Evolutionary conservation across 805 yeast genomes (phyloP), one percentile per base, ranked within the genome.

Genomic region (Wilhelminamyces savonicus): DNA sequence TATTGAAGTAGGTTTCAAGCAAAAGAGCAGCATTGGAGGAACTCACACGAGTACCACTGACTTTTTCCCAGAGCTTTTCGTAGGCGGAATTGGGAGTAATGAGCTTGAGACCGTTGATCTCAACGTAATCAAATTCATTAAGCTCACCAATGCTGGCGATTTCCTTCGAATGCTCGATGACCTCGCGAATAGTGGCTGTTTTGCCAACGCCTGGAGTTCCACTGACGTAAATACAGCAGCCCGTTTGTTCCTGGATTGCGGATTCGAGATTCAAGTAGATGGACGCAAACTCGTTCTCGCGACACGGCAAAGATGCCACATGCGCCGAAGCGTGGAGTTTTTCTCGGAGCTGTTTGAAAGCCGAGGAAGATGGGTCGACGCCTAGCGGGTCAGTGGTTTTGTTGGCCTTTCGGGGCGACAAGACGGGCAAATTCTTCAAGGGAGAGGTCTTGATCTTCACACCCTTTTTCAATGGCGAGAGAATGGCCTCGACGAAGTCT

Each of bases 191-290:
- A 0, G 97, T 90, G 3, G 94, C 92, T 0, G 98, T 90, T 50
- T 92, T 92, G 9, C 98, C 98, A 2, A 94, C 90, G 7, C 99
- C 99, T 0, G 99, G 98, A 0, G 96, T 86, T 3, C 99, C 99
- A 54, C 95, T 85, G 8, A 92, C 77, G 50, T 88, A 92, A 5
- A 92, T 56, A 41, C 95, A 85, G 6, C 88, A 72, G 0, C 97
- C 97, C 1, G 81, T 70, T 24, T 74, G 72, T 11, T 79, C 70
- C 27, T 67, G 67, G 20, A 90, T 73, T 0, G 95, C 82, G 26
- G 76, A 67, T 43, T 86, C 87, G 4, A 92, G 52, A 24, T 76
- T 74, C 25, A 73, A 49, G 51, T 78, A 84, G 4, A 92, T 61
- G 32, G 77, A 71, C 7, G 78, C 72, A 48, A 81, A 87, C 51